phyloP scores from a whole-genome alignment of 305 asterid genomes.

The Ilex paraguariensis region DNA sequence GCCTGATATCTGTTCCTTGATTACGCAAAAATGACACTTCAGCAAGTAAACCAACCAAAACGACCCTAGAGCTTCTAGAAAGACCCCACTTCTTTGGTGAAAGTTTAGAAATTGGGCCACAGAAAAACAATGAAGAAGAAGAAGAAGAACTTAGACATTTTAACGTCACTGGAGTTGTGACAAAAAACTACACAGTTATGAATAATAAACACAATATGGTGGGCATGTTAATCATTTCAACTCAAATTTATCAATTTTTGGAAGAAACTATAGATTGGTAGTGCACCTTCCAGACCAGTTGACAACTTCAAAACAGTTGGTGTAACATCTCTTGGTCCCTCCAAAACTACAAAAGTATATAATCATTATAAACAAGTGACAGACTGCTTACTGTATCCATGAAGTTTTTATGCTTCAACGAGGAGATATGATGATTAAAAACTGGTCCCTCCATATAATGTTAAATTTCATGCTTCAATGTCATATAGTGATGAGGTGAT shows the following conservation, averaged over 20 bases:
- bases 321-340: constrained; percentile 86
- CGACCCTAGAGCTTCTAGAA: constrained; percentile 64
- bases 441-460: no score
- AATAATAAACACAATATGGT: not conserved
- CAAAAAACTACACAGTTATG: no score
- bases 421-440: no score
- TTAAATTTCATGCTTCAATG: no score
- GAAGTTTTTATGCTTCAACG: no score
- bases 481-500: no score
- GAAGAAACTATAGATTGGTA: not conserved
- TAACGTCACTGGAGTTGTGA: no score
- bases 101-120: constrained; percentile 65
- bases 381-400: no score
- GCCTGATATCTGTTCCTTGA: constrained; percentile 89
- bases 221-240: constrained; percentile 1
- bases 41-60: constrained; percentile 57
- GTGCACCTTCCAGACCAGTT: constrained; percentile 87
- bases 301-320: constrained; percentile 74
- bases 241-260: not conserved
- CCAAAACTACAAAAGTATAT: constrained; percentile 59
- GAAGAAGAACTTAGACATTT: no score
- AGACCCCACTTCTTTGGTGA: constrained; percentile 99
- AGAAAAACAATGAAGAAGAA: constrained; percentile 14
- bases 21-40: constrained; percentile 63
- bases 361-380: constrained; percentile 2